A percentile compares a stretch with the other conserved stretches of the same genome.
These are phyloP conservation scores for Diutina siamensis DNA, from an alignment of 1,139 yeast species.

Conservation along the genomic window DNA sequence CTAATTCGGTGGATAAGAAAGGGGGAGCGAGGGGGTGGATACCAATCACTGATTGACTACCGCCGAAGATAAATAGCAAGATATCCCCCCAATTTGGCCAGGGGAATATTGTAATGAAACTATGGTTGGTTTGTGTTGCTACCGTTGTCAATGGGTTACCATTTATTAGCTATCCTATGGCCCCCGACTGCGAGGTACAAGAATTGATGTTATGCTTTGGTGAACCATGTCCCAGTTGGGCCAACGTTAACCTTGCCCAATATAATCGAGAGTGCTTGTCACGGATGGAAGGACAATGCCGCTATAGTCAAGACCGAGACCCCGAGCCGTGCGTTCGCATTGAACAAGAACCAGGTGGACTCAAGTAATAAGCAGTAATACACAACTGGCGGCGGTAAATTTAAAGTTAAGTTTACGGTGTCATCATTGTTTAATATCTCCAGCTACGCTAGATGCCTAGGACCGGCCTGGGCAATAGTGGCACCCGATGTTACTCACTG, in stretches of 20 bases:
- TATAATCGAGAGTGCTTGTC: neutral
- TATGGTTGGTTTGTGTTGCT: neutral
- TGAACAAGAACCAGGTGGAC: too few relatives aligned
- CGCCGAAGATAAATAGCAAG: too few relatives aligned
- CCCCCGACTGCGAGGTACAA: neutral
- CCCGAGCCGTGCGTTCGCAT: neutral
- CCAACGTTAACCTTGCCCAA: neutral
- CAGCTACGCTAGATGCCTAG: too few relatives aligned
- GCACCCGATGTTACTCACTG: constrained; percentile 13
- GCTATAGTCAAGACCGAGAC: neutral
- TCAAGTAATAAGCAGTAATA: neutral
- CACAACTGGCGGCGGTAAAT: too few relatives aligned
- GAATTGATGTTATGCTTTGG: neutral
- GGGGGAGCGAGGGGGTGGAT: too few relatives aligned
- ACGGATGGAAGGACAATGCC: neutral
- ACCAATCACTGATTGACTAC: too few relatives aligned
- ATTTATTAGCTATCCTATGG: neutral
- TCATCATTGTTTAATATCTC: too few relatives aligned
- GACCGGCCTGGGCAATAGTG: neutral
- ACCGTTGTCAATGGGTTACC: neutral
- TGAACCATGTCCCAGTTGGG: neutral
- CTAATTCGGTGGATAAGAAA: too few relatives aligned
- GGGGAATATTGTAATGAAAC: neutral
- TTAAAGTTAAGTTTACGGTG: too few relatives aligned
- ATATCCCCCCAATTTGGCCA: neutral